Evolutionary conservation across 2,329 filamentous ascomycete species (phyloP).

Genomic region (Hymenoscyphus linearis): DNA sequence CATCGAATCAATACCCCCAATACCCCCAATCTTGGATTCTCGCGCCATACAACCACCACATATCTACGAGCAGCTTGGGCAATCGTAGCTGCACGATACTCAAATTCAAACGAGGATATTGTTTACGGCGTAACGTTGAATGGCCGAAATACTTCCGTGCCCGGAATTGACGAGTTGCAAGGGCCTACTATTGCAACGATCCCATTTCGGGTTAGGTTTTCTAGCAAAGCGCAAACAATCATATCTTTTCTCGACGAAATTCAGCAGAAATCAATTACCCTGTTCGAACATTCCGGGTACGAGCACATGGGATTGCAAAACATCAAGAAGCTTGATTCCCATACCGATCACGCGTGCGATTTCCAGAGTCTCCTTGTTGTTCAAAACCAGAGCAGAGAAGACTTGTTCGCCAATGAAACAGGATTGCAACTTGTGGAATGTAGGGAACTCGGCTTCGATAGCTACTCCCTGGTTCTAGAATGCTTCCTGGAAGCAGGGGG

Average conservation of each 20-base stretch:
- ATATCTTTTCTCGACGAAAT: background rate
- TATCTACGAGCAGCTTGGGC: background rate
- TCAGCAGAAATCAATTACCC: background rate
- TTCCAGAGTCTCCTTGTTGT: background rate
- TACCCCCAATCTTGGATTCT: too few relatives aligned
- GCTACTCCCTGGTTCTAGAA: too few relatives aligned
- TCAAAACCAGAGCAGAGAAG: background rate
- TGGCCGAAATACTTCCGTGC: background rate
- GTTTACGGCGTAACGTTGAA: background rate
- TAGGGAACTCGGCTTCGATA: too few relatives aligned
- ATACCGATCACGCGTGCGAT: background rate
- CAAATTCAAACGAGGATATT: background rate
- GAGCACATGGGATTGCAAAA: too few relatives aligned
- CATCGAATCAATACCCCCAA: too few relatives aligned
- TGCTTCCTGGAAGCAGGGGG: too few relatives aligned
- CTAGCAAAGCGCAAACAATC: background rate
- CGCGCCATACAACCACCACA: too few relatives aligned
- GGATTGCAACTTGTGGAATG: background rate
- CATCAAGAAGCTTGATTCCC: too few relatives aligned
- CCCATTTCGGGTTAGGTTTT: background rate
- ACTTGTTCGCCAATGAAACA: background rate
- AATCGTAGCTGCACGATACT: background rate
- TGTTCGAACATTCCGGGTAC: too few relatives aligned
- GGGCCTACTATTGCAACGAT: background rate
- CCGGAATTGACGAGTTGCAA: background rate